Evolutionary conservation across 2,329 filamentous ascomycete genomes (phyloP).

Genomic region (Zymoseptoria crescenta): DNA sequence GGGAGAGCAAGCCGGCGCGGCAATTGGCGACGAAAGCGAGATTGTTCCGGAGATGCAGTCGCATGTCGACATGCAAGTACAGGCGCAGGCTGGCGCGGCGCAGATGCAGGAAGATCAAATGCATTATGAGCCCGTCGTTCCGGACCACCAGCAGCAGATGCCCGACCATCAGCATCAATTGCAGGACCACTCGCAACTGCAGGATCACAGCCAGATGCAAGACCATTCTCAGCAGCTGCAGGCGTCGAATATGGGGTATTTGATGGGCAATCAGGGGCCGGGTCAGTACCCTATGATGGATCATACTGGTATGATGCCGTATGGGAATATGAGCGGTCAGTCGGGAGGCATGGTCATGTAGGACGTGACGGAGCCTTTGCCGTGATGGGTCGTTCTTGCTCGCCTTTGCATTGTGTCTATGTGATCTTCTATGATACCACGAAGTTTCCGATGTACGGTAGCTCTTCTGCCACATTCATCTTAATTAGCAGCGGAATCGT

Average conservation of each 20-base stretch:
- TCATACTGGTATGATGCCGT: slow-evolving; percentile 21
- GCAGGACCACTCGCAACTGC: slow-evolving; percentile 1
- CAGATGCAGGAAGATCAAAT: slow-evolving; percentile 21
- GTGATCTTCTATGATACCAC: slow-evolving; percentile 12
- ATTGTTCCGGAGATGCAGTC: slow-evolving; percentile 5
- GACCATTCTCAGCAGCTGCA: slow-evolving; percentile 17
- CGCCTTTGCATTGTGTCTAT: neutral
- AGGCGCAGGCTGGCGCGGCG: slow-evolving; percentile 12
- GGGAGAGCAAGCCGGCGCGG: slow-evolving; percentile 25
- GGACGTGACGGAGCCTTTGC: neutral
- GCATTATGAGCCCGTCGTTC: slow-evolving; percentile 20
- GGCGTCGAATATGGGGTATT: slow-evolving; percentile 16
- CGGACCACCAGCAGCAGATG: slow-evolving; percentile 7
- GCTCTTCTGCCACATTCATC: neutral
- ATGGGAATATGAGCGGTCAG: slow-evolving; percentile 18
- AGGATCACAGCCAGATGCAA: slow-evolving; percentile 7
- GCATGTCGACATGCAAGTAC: slow-evolving; percentile 9
- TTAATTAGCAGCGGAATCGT: neutral
- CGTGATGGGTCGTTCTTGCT: neutral
- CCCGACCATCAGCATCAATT: slow-evolving; percentile 4
- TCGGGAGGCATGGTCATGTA: slow-evolving; percentile 1
- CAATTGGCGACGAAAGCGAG: slow-evolving; percentile 22
- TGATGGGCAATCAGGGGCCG: slow-evolving; percentile 19
- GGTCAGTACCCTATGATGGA: slow-evolving; percentile 16
- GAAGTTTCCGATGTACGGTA: slow-evolving; percentile 3